phyloP scores from a whole-genome alignment of 208 protist genomes.

The Trichomonas vaginalis region DNA sequence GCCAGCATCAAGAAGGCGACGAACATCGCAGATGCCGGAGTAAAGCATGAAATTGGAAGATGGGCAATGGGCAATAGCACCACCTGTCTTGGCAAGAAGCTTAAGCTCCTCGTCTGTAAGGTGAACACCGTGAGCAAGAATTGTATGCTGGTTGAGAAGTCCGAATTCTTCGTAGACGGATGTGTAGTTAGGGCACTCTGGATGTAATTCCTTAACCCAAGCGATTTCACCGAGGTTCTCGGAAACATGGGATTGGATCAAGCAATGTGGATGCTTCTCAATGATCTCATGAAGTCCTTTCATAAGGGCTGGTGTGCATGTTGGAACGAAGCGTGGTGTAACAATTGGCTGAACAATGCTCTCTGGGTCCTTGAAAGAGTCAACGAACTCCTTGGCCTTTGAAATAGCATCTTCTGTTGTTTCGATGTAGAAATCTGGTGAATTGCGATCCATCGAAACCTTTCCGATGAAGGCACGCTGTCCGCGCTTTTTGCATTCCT shows the following conservation, averaged over 20 bases:
- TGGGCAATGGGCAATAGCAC: slow-evolving; percentile 65
- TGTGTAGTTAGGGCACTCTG: slow-evolving; percentile 43
- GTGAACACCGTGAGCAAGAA: slow-evolving; percentile 67
- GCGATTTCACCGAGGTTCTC: slow-evolving; percentile 53
- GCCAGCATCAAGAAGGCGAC: slow-evolving; percentile 19
- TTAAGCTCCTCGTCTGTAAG: slow-evolving; percentile 58
- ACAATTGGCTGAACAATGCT: slow-evolving; percentile 50
- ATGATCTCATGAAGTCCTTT: slow-evolving; percentile 53
- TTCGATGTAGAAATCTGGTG: slow-evolving; percentile 66
- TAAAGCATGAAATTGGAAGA: slow-evolving; percentile 67
- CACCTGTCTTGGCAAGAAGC: slow-evolving; percentile 44
- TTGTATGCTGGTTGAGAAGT: slow-evolving; percentile 52
- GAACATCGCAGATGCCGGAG: slow-evolving; percentile 40
- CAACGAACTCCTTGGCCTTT: slow-evolving; percentile 33
- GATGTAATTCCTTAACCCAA: slow-evolving; percentile 30
- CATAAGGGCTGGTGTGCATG: slow-evolving; percentile 58
- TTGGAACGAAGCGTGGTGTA: slow-evolving; percentile 71
- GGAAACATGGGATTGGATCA: slow-evolving; percentile 64
- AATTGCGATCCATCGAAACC: slow-evolving; percentile 59
- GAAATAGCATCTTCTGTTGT: slow-evolving; percentile 45
- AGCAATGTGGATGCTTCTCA: slow-evolving; percentile 35
- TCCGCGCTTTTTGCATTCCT: slow-evolving; percentile 36
- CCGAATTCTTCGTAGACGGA: slow-evolving; percentile 56
- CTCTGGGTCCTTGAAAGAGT: background rate
- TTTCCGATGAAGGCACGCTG: slow-evolving; percentile 58